These are phyloP conservation scores for Pholiota adiposa DNA, from an alignment of 1,284 basidiomycete genomes.

Conservation along the genomic window DNA sequence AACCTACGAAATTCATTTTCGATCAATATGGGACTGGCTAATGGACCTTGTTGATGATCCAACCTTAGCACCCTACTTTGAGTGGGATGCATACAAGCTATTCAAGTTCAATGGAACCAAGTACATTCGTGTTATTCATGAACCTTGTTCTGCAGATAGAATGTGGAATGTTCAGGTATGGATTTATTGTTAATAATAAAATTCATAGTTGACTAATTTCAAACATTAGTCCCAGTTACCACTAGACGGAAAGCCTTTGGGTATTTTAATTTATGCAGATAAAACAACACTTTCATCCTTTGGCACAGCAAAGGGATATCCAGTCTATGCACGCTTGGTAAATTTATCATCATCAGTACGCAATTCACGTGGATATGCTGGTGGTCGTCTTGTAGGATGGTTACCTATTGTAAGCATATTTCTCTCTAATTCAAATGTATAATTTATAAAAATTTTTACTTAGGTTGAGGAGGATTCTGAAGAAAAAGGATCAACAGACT, in stretches of 20 bases:
- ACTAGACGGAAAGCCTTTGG: not conserved
- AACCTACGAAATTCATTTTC: not conserved
- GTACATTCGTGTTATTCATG: not conserved
- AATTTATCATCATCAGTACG: not conserved
- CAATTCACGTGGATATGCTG: not conserved
- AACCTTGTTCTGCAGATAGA: not conserved
- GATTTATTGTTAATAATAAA: no score
- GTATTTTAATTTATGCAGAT: not conserved
- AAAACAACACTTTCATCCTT: slow-evolving; percentile 2
- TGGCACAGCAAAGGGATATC: not conserved
- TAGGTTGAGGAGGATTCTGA: not conserved
- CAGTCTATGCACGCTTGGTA: slow-evolving; percentile 2
- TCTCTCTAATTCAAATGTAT: not conserved
- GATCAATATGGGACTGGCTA: not conserved
- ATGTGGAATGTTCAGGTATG: slow-evolving; percentile 2
- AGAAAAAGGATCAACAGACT: slow-evolving; percentile 5
- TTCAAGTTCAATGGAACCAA: not conserved
- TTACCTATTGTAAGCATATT: slow-evolving; percentile 6
- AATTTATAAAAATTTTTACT: not conserved
- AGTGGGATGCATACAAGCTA: not conserved
- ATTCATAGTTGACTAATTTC: not conserved
- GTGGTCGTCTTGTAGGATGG: slow-evolving; percentile 4
- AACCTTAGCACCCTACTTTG: not conserved
- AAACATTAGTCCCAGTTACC: not conserved
- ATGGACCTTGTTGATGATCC: not conserved